phyloP scores from a whole-genome alignment of 169 alveolate genomes.

The Plasmodium knowlesi region DNA sequence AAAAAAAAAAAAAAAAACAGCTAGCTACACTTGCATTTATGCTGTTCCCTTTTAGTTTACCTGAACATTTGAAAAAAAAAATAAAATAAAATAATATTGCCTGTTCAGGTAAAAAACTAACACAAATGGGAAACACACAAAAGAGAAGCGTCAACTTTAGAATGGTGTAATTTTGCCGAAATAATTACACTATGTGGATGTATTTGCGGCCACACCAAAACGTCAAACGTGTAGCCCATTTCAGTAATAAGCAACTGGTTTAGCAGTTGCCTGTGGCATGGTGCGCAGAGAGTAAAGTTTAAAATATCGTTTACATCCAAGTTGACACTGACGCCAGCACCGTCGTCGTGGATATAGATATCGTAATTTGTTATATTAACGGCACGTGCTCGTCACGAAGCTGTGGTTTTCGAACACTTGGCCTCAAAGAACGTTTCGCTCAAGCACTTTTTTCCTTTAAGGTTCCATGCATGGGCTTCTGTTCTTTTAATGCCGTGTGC shows the following conservation, averaged over 20 bases:
- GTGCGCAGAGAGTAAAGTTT: background rate
- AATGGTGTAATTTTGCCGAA: background rate
- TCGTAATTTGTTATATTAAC: background rate
- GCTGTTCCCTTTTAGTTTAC: background rate
- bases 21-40: constrained; percentile 31
- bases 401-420: background rate
- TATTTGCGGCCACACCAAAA: background rate
- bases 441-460: background rate
- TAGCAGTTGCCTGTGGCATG: background rate
- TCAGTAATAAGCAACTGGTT: background rate
- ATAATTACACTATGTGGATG: background rate
- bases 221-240: background rate
- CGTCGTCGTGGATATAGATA: background rate
- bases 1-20: constrained; percentile 39
- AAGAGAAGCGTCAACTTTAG: background rate
- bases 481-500: background rate
- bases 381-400: background rate
- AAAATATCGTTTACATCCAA: background rate
- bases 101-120: constrained; percentile 18
- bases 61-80: constrained; percentile 5
- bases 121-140: background rate
- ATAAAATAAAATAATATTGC: constrained; percentile 21
- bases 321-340: background rate
- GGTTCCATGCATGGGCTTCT: background rate
- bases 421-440: background rate